These are phyloP conservation scores for Trichophyton schoenleinii DNA, from an alignment of 2,329 filamentous ascomycete species.

Conservation along the genomic window DNA sequence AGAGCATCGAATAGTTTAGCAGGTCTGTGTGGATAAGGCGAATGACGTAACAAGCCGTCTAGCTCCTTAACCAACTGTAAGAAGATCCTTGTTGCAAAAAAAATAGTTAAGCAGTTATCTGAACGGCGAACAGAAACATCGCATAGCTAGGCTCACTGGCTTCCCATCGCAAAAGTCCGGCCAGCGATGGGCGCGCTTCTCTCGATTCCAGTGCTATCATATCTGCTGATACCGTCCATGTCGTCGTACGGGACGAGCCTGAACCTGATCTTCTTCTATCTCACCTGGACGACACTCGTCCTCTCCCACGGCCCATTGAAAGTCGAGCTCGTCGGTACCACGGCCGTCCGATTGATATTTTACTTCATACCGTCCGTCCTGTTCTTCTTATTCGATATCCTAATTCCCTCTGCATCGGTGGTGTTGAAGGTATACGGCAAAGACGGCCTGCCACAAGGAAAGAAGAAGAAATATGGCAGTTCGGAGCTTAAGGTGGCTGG, in stretches of 20 bases:
- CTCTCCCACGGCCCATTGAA: slow-evolving; percentile 61
- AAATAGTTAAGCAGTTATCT: neutral
- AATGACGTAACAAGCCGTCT: neutral
- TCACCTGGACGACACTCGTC: slow-evolving; percentile 78
- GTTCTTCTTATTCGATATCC: slow-evolving; percentile 60
- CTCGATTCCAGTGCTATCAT: slow-evolving; percentile 60
- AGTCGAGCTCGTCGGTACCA: slow-evolving; percentile 60
- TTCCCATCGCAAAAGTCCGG: slow-evolving; percentile 8
- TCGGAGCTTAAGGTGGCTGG: slow-evolving; percentile 39
- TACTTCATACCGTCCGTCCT: slow-evolving; percentile 61
- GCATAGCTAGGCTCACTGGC: neutral
- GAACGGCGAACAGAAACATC: neutral
- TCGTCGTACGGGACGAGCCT: slow-evolving; percentile 65
- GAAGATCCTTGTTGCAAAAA: neutral
- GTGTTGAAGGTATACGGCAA: slow-evolving; percentile 56
- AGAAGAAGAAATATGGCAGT: slow-evolving; percentile 28
- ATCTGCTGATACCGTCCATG: slow-evolving; percentile 48
- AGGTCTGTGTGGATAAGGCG: neutral
- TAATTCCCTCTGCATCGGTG: slow-evolving; percentile 55
- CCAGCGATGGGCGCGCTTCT: slow-evolving; percentile 50
- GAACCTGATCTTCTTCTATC: slow-evolving; percentile 78
- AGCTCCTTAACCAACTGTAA: neutral
- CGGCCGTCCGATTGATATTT: slow-evolving; percentile 55
- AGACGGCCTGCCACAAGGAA: slow-evolving; percentile 35
- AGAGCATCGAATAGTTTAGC: neutral